Percentiles rank a stretch among this genome's conserved stretches.
phyloP scores from a whole-genome alignment of 1,284 basidiomycete genomes.

The Rhodotorula sp. region DNA sequence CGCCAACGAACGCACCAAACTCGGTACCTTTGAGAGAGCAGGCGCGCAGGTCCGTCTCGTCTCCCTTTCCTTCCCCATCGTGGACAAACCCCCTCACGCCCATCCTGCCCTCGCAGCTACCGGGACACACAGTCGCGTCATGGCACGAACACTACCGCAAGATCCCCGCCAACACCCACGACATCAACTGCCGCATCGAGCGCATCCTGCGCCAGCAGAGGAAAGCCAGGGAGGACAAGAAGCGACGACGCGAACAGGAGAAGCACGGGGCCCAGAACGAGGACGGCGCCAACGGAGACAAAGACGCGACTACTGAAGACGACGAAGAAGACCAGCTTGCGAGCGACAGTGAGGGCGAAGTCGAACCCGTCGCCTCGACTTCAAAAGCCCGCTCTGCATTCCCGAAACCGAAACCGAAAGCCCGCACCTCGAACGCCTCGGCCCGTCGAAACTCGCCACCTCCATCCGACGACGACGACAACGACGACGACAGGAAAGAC shows the following conservation, averaged over 20 bases:
- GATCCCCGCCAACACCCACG: neutral
- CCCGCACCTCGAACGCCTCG: neutral
- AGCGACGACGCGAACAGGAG: conserved; percentile 1
- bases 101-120: neutral
- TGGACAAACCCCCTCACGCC: neutral
- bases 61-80: neutral
- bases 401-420: neutral
- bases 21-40: neutral
- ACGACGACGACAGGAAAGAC: neutral
- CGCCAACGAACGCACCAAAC: neutral
- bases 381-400: neutral
- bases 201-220: neutral
- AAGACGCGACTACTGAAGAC: neutral
- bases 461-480: neutral
- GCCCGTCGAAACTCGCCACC: neutral
- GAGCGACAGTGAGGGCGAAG: neutral
- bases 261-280: neutral
- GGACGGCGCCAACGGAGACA: neutral
- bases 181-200: conserved; percentile 10
- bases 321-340: neutral
- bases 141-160: conserved; percentile 28
- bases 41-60: neutral
- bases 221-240: neutral
- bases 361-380: neutral
- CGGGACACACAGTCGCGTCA: conserved; percentile 10